A percentile compares a stretch with the other conserved stretches of the same genome.
Conservation (phyloP, 164 flowering plant genomes). For the Malania oleifera region DNA sequence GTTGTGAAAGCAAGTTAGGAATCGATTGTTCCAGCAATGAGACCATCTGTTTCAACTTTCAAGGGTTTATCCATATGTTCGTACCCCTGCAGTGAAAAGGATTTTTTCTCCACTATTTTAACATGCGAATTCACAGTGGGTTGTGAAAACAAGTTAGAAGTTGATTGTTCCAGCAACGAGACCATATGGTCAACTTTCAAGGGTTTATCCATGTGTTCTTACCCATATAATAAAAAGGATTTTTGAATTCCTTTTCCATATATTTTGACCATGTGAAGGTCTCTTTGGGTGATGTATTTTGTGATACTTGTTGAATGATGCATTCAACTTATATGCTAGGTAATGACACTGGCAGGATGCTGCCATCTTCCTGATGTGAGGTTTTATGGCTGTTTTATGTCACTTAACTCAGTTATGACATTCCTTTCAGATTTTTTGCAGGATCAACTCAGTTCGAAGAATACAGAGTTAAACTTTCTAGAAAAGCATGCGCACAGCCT, state of each 20-base stretch:
- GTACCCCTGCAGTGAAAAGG: too few relatives aligned
- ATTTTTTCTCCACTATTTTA: too few relatives aligned
- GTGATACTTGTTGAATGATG: background rate
- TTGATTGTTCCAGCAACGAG: background rate
- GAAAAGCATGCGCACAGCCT: slow-evolving; percentile 54
- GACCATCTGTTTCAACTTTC: background rate
- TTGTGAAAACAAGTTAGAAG: background rate
- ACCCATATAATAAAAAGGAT: background rate
- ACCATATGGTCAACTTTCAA: background rate
- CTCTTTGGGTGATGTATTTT: background rate
- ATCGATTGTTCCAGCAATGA: background rate
- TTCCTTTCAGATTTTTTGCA: slow-evolving; percentile 58
- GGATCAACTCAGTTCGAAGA: slow-evolving; percentile 65
- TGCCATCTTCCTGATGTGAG: background rate
- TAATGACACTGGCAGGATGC: background rate
- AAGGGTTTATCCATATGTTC: too few relatives aligned
- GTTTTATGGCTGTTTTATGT: background rate
- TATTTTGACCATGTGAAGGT: background rate
- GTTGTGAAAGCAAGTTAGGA: background rate
- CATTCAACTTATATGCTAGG: background rate
- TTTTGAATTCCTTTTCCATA: background rate
- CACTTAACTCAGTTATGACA: slow-evolving; percentile 5
- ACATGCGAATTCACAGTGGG: too few relatives aligned
- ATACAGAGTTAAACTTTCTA: slow-evolving; percentile 38
- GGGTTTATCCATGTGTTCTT: too few relatives aligned